Evolutionary conservation across 352 stramenopile species (phyloP).

Genomic region (Pythium grandisporangium): DNA sequence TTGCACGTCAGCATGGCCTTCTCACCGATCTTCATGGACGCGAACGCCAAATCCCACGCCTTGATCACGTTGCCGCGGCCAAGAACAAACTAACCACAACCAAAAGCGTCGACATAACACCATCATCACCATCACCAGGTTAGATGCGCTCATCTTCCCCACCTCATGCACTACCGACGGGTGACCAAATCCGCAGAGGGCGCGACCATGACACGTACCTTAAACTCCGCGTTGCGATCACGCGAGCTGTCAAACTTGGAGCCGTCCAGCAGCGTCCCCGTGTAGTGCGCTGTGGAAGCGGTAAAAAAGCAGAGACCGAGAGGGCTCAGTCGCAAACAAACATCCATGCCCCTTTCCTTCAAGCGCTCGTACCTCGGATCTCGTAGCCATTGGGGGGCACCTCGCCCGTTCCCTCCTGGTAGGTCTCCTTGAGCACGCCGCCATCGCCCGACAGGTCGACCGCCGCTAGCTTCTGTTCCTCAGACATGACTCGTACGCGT

Average conservation of each 20-base stretch:
- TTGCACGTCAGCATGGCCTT: slow-evolving; percentile 90
- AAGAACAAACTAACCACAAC: slow-evolving; percentile 51
- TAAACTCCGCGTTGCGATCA: slow-evolving; percentile 82
- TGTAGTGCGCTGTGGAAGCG: slow-evolving; percentile 86
- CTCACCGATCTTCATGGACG: slow-evolving; percentile 95
- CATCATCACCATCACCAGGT: no score
- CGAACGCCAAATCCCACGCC: slow-evolving; percentile 82
- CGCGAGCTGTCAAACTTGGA: slow-evolving; percentile 93
- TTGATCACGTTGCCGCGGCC: slow-evolving; percentile 88
- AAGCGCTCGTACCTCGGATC: slow-evolving; percentile 44
- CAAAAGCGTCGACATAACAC: no score
- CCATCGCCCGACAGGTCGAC: slow-evolving; percentile 84
- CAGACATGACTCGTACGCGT: no score
- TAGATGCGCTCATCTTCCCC: no score
- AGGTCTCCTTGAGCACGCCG: slow-evolving; percentile 89
- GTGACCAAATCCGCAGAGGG: no score
- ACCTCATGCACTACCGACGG: no score
- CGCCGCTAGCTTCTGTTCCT: slow-evolving; percentile 15
- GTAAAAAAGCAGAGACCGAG: not conserved
- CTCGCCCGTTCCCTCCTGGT: slow-evolving; percentile 83
- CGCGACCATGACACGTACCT: slow-evolving; percentile 17
- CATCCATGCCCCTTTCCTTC: not conserved
- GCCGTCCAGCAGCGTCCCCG: slow-evolving; percentile 90
- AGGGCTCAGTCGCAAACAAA: not conserved
- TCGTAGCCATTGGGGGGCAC: slow-evolving; percentile 68